Base-by-base conservation (phyloP, 2,329 filamentous ascomycete genomes). In the Monilinia vaccinii-corymbosi region DNA sequence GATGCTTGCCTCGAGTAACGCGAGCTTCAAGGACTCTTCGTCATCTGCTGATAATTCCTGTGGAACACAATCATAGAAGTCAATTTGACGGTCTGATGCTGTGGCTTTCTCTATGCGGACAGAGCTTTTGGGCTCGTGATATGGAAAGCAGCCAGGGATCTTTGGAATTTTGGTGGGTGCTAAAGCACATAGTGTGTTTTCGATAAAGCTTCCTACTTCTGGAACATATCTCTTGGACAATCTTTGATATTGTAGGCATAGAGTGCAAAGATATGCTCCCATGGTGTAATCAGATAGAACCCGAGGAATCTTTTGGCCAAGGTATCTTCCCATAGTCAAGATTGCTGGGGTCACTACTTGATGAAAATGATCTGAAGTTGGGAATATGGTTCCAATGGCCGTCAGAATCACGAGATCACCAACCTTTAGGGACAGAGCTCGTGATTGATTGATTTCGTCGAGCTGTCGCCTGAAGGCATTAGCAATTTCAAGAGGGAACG, bases 311-410 rank as follows among this genome's bases (percentile, higher is more conserved):
- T 85, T 90, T 67, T 96, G 85, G 1, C 88, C 90, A 31, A 99
- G 80, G 74, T 89, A 97, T 58, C 90, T 84, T 14, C 82, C 83
- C 73, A 97, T 89, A n/a, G 86, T 82, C 6, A 97, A 83, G 74
- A 91, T 88, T 0, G 93, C 88, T 2, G 94, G 94, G 1, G 94
- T 99, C 45, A 91, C 88, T 40, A 97, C 90, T 68, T 94, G 88
- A 69, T 99, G 94, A 74, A 97, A 99, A 74, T 97, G 92, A 74
- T 99, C 94, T 0, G 92, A 97, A 0, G 94, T 96, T 5, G 94
- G 92, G 70, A 96, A 99, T 57, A 95, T 88, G 2, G 85, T 85
- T 45, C 87, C 85, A 62, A 97, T 83, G 0, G 90, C 91, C 0
- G 90, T 92, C 40, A 99, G 76, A n/a, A 96, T 76, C 25, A 91